Percentiles rank a stretch among this genome's conserved stretches.
phyloP scores from a whole-genome alignment of 1,139 yeast species.

The Nakaseomyces kungkrabaensis region DNA sequence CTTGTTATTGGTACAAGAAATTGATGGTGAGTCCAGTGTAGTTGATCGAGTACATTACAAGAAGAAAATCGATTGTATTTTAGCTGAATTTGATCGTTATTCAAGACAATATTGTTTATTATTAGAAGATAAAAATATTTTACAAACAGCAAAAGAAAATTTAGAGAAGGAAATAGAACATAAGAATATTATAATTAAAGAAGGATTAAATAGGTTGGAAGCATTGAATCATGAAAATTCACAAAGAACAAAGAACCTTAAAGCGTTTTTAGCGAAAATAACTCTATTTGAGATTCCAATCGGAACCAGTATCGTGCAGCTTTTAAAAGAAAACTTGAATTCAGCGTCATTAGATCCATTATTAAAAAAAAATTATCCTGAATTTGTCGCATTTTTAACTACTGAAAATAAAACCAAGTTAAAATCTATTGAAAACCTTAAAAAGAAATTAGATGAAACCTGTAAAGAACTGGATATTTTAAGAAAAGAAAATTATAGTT shows the following conservation, averaged over 20 bases:
- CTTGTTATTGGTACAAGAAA: background rate
- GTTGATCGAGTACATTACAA: background rate
- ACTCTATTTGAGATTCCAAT: conserved; percentile 1
- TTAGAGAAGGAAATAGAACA: background rate
- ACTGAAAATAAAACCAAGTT: background rate
- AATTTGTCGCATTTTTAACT: background rate
- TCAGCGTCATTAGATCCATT: background rate
- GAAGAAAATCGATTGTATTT: background rate
- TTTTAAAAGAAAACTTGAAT: background rate
- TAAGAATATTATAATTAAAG: background rate
- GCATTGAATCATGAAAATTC: background rate
- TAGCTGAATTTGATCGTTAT: background rate
- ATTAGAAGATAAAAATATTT: background rate
- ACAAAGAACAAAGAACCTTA: background rate
- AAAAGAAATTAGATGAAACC: background rate
- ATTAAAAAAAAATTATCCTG: background rate
- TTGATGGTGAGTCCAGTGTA: background rate
- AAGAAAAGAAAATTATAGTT: background rate
- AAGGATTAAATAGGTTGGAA: background rate
- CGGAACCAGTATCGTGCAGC: background rate
- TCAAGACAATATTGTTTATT: background rate
- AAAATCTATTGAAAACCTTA: background rate
- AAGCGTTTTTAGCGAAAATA: background rate
- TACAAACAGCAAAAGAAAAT: background rate
- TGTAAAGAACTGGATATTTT: background rate